Conservation (phyloP, 495 filamentous ascomycete genomes). For the Cercophora samala region DNA sequence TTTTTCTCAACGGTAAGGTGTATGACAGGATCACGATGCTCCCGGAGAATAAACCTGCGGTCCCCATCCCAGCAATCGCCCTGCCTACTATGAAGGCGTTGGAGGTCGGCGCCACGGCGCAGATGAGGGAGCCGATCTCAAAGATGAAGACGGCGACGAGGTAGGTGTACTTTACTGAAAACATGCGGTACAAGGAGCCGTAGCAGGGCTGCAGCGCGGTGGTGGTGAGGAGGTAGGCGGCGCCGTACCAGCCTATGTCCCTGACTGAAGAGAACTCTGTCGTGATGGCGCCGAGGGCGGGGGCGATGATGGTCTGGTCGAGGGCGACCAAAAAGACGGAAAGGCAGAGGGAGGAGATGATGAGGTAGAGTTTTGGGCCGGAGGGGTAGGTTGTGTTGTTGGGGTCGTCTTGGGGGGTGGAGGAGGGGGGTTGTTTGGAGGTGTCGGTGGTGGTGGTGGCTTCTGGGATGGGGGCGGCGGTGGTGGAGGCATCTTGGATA, state of each 20-base stretch:
- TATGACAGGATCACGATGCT: slow-evolving; percentile 62
- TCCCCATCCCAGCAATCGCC: slow-evolving; percentile 51
- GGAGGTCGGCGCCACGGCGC: slow-evolving; percentile 50
- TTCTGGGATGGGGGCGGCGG: not conserved
- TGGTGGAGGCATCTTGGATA: not conserved
- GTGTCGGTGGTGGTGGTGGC: not conserved
- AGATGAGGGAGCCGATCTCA: slow-evolving; percentile 50
- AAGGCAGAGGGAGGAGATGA: slow-evolving; percentile 50
- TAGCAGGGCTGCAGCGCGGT: slow-evolving; percentile 52
- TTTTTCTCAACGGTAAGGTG: slow-evolving; percentile 63
- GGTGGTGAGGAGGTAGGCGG: slow-evolving; percentile 54
- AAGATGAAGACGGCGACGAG: slow-evolving; percentile 47
- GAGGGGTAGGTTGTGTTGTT: slow-evolving; percentile 41
- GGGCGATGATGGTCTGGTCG: slow-evolving; percentile 61
- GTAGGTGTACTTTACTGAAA: slow-evolving; percentile 49
- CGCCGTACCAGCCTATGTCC: slow-evolving; percentile 56
- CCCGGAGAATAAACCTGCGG: slow-evolving; percentile 52
- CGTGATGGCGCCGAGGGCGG: slow-evolving; percentile 53
- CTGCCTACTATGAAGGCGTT: slow-evolving; percentile 53
- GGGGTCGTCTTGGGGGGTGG: slow-evolving; percentile 15
- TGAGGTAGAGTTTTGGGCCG: slow-evolving; percentile 44
- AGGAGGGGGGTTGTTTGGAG: not conserved
- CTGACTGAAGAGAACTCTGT: slow-evolving; percentile 40
- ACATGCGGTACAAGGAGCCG: slow-evolving; percentile 55
- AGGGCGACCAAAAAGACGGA: slow-evolving; percentile 61